A percentile compares a stretch with the other conserved stretches of the same genome.
phyloP scores from a whole-genome alignment of 2,329 filamentous ascomycete species.

The Microdochium paspali region DNA sequence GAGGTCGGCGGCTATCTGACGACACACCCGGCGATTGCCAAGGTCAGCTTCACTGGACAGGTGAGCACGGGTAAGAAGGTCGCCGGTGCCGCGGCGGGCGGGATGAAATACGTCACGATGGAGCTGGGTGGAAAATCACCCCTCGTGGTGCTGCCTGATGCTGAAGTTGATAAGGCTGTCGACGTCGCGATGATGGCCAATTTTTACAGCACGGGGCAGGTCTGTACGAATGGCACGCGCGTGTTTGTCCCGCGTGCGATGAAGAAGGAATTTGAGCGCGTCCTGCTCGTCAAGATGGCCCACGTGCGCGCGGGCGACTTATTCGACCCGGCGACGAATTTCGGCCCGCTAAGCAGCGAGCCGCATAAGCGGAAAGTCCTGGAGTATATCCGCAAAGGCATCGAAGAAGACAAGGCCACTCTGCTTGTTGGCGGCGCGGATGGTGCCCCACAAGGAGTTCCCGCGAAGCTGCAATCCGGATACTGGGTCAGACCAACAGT shows the following conservation, averaged over 20 bases:
- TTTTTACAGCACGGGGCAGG: slow-evolving; percentile 84
- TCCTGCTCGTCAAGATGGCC: slow-evolving; percentile 59
- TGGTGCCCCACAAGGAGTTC: slow-evolving; percentile 42
- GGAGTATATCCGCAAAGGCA: slow-evolving; percentile 68
- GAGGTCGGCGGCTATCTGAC: slow-evolving; percentile 70
- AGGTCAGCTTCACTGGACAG: slow-evolving; percentile 86
- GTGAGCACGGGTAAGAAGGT: slow-evolving; percentile 78
- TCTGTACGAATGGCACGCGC: slow-evolving; percentile 86
- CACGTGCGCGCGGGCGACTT: slow-evolving; percentile 64
- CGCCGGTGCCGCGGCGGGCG: slow-evolving; percentile 61
- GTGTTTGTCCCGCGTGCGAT: slow-evolving; percentile 68
- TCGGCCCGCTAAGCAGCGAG: slow-evolving; percentile 71
- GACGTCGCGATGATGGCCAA: slow-evolving; percentile 91
- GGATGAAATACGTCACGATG: slow-evolving; percentile 89
- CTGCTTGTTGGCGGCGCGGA: slow-evolving; percentile 60
- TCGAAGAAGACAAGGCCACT: slow-evolving; percentile 61
- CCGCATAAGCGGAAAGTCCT: slow-evolving; percentile 68
- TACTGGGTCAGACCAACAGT: slow-evolving; percentile 80
- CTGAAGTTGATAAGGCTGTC: slow-evolving; percentile 69
- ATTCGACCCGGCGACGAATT: slow-evolving; percentile 65
- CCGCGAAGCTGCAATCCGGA: slow-evolving; percentile 45
- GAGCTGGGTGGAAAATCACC: slow-evolving; percentile 85
- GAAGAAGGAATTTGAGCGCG: slow-evolving; percentile 58
- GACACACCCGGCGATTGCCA: slow-evolving; percentile 62
- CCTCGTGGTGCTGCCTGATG: slow-evolving; percentile 70